Conservation (phyloP, 2,329 filamentous ascomycete genomes). For the Fusarium pseudoanthophilum region DNA sequence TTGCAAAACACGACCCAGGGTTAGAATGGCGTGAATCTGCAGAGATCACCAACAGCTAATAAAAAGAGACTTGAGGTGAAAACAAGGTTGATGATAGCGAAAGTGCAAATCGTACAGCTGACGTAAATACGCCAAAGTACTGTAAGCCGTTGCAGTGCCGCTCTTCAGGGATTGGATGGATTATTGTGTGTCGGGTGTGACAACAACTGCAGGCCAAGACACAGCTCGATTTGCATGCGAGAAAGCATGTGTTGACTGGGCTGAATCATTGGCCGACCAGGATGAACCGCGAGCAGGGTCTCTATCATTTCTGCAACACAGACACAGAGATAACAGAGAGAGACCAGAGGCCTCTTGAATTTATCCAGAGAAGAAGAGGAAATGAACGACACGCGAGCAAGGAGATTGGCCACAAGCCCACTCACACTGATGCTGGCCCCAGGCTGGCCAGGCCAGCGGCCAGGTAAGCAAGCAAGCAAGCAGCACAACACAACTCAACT, state of each 20-base stretch:
- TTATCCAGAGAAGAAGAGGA: constrained; percentile 13
- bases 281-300: constrained; percentile 12
- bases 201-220: constrained; percentile 42
- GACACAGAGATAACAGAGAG: constrained; percentile 4
- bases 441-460: background rate
- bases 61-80: constrained; percentile 12
- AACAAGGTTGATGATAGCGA: constrained; percentile 33
- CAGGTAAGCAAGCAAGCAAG: background rate
- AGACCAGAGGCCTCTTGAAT: constrained; percentile 30
- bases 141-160: constrained; percentile 26
- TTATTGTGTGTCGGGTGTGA: constrained; percentile 3
- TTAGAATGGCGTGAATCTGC: constrained; percentile 14
- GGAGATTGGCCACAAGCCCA: constrained; percentile 17
- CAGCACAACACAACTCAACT: background rate
- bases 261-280: constrained; percentile 32
- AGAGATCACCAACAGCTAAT: background rate
- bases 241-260: constrained; percentile 37
- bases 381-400: constrained; percentile 30
- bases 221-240: constrained; percentile 35
- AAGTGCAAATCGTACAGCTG: constrained; percentile 24
- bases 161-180: constrained; percentile 23
- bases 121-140: constrained; percentile 18
- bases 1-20: background rate
- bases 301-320: constrained; percentile 1
- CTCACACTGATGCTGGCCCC: constrained; percentile 22